Conservation (phyloP, 106 monocot species). For the Xerophyta viscosa region DNA sequence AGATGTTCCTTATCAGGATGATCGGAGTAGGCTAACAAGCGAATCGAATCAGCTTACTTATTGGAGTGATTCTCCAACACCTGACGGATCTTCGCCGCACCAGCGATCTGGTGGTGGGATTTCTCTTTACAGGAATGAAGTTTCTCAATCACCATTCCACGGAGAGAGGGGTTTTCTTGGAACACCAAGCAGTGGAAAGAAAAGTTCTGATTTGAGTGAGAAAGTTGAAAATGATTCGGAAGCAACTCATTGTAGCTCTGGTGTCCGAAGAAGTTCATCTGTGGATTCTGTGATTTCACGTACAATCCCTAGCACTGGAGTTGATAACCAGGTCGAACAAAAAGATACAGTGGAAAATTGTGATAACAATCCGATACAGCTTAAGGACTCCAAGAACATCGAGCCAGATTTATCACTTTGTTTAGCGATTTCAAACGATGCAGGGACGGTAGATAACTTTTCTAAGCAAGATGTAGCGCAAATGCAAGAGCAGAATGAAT, state of each 20-base stretch:
- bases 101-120: slow-evolving; percentile 21
- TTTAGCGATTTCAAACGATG: slow-evolving; percentile 1
- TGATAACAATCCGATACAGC: slow-evolving; percentile 5
- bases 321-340: background rate
- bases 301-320: slow-evolving; percentile 18
- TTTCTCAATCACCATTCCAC: slow-evolving; percentile 28
- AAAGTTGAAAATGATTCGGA: slow-evolving; percentile 26
- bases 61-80: slow-evolving; percentile 52
- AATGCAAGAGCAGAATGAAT: slow-evolving; percentile 9
- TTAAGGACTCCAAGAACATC: slow-evolving; percentile 3
- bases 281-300: slow-evolving; percentile 20
- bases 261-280: slow-evolving; percentile 24
- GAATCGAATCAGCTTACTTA: slow-evolving; percentile 44
- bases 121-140: slow-evolving; percentile 40
- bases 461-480: slow-evolving; percentile 1
- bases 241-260: slow-evolving; percentile 23
- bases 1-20: slow-evolving; percentile 15
- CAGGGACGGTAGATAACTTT: background rate
- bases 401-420: background rate
- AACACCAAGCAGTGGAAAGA: slow-evolving; percentile 24
- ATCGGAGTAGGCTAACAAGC: slow-evolving; percentile 38
- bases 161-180: slow-evolving; percentile 49
- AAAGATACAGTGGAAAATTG: slow-evolving; percentile 16
- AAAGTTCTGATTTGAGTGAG: slow-evolving; percentile 23
- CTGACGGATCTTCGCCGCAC: slow-evolving; percentile 39